Conservation (phyloP, 208 protist species). For the Wallacemonas rigidus region DNA sequence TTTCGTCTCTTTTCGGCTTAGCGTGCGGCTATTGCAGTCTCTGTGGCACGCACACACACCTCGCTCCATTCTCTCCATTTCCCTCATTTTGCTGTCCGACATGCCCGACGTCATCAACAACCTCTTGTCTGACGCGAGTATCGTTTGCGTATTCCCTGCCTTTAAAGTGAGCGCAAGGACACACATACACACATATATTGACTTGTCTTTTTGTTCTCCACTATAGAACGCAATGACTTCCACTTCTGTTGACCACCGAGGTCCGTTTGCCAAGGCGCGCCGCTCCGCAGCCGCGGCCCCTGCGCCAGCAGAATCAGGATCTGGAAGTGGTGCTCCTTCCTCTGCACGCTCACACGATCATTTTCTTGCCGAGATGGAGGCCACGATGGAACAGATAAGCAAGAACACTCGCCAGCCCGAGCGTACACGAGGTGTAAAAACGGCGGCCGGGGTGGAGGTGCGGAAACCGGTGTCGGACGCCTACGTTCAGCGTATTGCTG, state of each 20-base stretch:
- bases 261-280: neutral
- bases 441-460: neutral
- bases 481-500: constrained; percentile 9
- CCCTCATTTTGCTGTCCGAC: no score
- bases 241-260: neutral
- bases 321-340: no score
- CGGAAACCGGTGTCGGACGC: neutral
- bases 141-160: no score
- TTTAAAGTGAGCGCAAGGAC: no score
- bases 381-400: neutral
- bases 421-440: neutral
- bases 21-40: no score
- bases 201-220: constrained; percentile 15
- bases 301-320: neutral
- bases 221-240: neutral
- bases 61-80: no score
- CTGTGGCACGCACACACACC: no score
- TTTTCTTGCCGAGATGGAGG: constrained; percentile 13
- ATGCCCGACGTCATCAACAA: no score
- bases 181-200: neutral
- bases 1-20: no score
- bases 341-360: neutral
- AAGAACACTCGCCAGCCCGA: neutral
- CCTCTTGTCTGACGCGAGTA: no score
- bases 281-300: neutral